These are phyloP conservation scores for Ascochyta viciae-villosae DNA, from an alignment of 2,329 filamentous ascomycete species.

Conservation along the genomic window DNA sequence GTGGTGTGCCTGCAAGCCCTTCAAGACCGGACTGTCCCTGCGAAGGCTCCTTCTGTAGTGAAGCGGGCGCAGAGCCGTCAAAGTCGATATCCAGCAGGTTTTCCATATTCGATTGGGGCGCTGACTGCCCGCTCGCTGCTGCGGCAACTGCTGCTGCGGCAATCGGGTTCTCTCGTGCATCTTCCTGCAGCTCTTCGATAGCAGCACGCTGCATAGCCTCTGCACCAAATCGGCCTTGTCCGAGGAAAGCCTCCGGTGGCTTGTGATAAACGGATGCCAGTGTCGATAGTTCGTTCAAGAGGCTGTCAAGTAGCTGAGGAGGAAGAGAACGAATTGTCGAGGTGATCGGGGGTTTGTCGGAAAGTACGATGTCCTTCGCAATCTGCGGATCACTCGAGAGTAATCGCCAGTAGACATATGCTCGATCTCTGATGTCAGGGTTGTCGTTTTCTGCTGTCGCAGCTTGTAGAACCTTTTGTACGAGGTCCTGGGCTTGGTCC, in stretches of 20 bases:
- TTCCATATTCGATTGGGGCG: conserved; percentile 80
- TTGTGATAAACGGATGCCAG: conserved; percentile 98
- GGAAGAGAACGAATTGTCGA: conserved; percentile 93
- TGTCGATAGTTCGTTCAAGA: conserved; percentile 91
- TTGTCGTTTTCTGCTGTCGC: conserved; percentile 97
- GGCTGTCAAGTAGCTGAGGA: conserved; percentile 80
- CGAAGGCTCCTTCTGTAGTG: conserved; percentile 70
- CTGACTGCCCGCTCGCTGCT: conserved; percentile 61
- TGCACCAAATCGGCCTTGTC: conserved; percentile 90
- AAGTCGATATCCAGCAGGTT: conserved; percentile 97
- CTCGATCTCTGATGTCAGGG: conserved; percentile 93
- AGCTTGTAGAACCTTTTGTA: conserved; percentile 91
- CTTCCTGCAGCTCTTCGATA: conserved; percentile 93
- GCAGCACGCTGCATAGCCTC: conserved; percentile 94
- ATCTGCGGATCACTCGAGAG: conserved; percentile 90
- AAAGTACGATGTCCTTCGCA: conserved; percentile 91
- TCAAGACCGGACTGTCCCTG: conserved; percentile 59
- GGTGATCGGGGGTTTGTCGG: conserved; percentile 91
- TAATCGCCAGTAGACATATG: conserved; percentile 97
- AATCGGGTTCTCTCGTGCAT: conserved; percentile 91
- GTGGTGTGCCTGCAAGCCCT: conserved; percentile 69
- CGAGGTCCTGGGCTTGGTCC: conserved; percentile 85
- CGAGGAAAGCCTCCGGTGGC: conserved; percentile 96
- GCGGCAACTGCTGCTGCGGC: conserved; percentile 80
- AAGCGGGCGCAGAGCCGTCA: conserved; percentile 91